Evolutionary conservation across 2,329 filamentous ascomycete genomes (phyloP), one percentile per base, ranked within the genome.

Genomic region (Diplodia corticola): DNA sequence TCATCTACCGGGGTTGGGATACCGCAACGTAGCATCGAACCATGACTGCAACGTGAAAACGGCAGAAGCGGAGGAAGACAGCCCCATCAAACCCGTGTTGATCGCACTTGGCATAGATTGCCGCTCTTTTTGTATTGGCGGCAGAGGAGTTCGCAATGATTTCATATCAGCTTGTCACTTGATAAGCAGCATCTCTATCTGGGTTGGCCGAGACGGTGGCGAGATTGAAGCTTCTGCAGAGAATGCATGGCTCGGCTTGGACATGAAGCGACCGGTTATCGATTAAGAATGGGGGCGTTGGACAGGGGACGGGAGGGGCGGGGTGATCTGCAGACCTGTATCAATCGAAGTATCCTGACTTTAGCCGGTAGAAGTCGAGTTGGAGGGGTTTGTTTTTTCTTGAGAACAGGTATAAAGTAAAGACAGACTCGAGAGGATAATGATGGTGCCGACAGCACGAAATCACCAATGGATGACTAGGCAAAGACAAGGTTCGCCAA

Each of bases 201-300:
- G 30, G 4, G 7, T 37, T 59, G n/a, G 54, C 35, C 54, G 33
- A 20, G 20, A 35, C 17, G 33, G 55, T 60, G 55, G 55, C 55
- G 55, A 60, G 55, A 60, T 4, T 20, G 37, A 40, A 60, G 30
- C 35, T 22, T 40, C 54, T 57, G 54, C 54, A 35, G 35, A 30
- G 24, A 48, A 30, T 26, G 26, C 44, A 60, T 17, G n/a, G 28
- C n/a, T 61, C 57, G 57, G 57, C 57, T 49, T 28, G 57, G n/a
- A 35, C 26, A 35, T 61, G 57, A 35, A 35, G n/a, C 37, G 24
- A 26, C 57, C 57, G 44, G 40, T 61, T 61, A 61, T 61, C 57
- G 44, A 17, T 15, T 35, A 59, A 61, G 57, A 35, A 61, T 61
- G 57, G 57, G 57, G 57, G 26, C 24, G 22, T 33, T 10, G 28